phyloP scores from a whole-genome alignment of 768 basidiomycete genomes.

The Amanita muscaria region DNA sequence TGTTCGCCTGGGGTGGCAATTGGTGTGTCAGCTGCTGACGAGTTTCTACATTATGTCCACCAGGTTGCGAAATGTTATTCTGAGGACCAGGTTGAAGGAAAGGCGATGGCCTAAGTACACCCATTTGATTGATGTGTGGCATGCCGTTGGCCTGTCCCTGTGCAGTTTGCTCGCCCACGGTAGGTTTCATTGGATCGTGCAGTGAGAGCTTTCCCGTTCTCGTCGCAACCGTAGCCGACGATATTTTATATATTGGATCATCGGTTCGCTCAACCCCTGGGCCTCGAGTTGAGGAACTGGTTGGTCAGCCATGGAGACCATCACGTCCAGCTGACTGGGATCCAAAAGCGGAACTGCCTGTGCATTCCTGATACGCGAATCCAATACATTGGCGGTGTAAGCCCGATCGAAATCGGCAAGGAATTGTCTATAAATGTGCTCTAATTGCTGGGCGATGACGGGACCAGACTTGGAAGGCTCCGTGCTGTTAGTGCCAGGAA shows the following conservation, averaged over 20 bases:
- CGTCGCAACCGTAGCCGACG: slow-evolving; percentile 38
- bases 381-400: slow-evolving; percentile 37
- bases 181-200: slow-evolving; percentile 4
- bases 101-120: neutral
- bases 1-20: neutral
- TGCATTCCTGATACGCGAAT: slow-evolving; percentile 22
- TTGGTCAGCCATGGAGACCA: slow-evolving; percentile 40
- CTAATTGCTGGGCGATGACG: slow-evolving; percentile 49
- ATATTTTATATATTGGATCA: slow-evolving; percentile 49
- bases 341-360: slow-evolving; percentile 10
- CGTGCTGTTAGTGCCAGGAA: slow-evolving; percentile 48
- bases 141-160: slow-evolving; percentile 1
- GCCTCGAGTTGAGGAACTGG: slow-evolving; percentile 44
- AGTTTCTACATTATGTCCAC: neutral
- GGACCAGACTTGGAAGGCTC: slow-evolving; percentile 60
- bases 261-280: slow-evolving; percentile 36
- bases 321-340: slow-evolving; percentile 30
- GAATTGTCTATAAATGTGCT: slow-evolving; percentile 51
- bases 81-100: slow-evolving; percentile 1
- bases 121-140: neutral
- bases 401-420: slow-evolving; percentile 47
- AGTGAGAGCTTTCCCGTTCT: slow-evolving; percentile 23
- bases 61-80: neutral
- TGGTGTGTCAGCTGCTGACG: slow-evolving; percentile 2
- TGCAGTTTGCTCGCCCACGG: neutral